These are phyloP conservation scores for Themeda triandra DNA, from an alignment of 176 grass and related monocot genomes.

Conservation along the genomic window DNA sequence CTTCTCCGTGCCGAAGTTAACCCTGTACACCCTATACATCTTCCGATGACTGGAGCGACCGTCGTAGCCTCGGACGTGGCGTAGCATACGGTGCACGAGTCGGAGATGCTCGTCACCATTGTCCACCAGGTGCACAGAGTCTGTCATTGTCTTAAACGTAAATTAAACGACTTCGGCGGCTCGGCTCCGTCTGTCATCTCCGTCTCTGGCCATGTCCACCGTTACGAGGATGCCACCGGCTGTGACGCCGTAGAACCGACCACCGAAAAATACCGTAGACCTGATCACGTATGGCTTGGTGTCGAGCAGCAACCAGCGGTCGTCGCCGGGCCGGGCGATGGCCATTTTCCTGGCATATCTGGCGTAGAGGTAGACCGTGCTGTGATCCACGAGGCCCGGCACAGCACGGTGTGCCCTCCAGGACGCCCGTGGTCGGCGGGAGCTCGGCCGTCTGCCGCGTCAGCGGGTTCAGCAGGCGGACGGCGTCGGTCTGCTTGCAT, in stretches of 20 bases:
- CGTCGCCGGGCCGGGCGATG: not conserved
- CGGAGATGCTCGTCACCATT: not conserved
- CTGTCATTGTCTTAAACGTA: not conserved
- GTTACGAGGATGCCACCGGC: not conserved
- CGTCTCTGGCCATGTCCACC: not conserved
- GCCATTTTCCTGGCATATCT: not conserved
- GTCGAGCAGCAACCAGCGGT: not conserved
- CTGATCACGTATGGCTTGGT: rapidly evolving
- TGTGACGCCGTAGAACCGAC: not conserved
- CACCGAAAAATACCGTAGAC: not conserved
- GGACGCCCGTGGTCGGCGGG: no score
- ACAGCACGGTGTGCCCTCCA: no score
- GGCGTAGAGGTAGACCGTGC: no score
- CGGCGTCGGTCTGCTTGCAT: rapidly evolving
- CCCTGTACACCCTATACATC: not conserved
- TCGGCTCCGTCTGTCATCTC: not conserved
- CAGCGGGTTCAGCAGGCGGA: not conserved
- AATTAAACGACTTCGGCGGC: not conserved
- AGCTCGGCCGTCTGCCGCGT: not conserved
- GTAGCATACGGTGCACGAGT: not conserved
- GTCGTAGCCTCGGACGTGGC: rapidly evolving
- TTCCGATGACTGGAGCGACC: no score
- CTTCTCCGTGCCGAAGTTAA: not conserved
- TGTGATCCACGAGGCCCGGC: no score
- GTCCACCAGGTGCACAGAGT: not conserved